These are phyloP conservation scores for Rhamnella rubrinervis DNA, from an alignment of 331 rosid genomes.

Conservation along the genomic window DNA sequence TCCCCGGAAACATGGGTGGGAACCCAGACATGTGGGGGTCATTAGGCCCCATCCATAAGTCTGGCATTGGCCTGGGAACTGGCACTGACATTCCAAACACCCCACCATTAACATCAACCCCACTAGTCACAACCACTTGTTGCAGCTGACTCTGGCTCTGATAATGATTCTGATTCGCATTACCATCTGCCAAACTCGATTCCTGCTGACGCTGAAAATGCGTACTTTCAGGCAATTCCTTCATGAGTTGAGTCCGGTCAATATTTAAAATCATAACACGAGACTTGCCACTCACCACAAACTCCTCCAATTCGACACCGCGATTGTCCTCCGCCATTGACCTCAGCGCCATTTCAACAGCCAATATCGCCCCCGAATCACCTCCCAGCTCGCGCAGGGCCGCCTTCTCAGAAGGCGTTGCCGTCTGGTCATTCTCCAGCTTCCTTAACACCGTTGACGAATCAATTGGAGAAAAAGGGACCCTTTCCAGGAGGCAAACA, in stretches of 20 bases:
- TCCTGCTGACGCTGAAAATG: slow-evolving; percentile 47
- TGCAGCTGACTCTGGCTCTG: slow-evolving; percentile 58
- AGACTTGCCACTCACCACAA: slow-evolving; percentile 85
- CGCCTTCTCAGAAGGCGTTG: slow-evolving; percentile 55
- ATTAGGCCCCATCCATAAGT: slow-evolving; percentile 76
- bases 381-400: slow-evolving; percentile 81
- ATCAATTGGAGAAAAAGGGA: slow-evolving; percentile 80
- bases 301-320: slow-evolving; percentile 80
- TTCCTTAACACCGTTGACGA: slow-evolving; percentile 82
- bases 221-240: slow-evolving; percentile 80
- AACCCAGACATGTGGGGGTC: slow-evolving; percentile 55
- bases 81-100: slow-evolving; percentile 60
- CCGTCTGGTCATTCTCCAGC: slow-evolving; percentile 67
- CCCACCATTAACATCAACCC: slow-evolving; percentile 47
- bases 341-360: slow-evolving; percentile 90
- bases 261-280: slow-evolving; percentile 75
- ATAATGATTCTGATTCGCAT: slow-evolving; percentile 38
- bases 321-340: slow-evolving; percentile 83
- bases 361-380: slow-evolving; percentile 69
- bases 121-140: slow-evolving; percentile 5
- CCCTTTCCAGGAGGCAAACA: slow-evolving; percentile 66
- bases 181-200: slow-evolving; percentile 46
- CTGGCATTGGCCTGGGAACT: slow-evolving; percentile 54
- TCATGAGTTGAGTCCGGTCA: slow-evolving; percentile 69
- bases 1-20: slow-evolving; percentile 57